Evolutionary conservation across 2,329 filamentous ascomycete genomes (phyloP).

Genomic region (Colletotrichum siamense): DNA sequence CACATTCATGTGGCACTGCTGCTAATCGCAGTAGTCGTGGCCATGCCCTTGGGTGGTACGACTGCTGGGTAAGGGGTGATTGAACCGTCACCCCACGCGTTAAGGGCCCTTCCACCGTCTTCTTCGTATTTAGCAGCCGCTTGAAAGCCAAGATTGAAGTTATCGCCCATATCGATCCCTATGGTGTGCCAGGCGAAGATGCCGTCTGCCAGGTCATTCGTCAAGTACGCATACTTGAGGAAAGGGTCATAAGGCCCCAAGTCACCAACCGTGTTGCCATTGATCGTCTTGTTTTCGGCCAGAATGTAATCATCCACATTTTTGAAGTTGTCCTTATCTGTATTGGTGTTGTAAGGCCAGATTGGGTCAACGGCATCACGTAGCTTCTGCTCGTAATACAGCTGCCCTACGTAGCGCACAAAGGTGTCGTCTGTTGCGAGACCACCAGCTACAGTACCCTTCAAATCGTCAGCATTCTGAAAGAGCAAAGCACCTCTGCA

Average conservation of each 20-base stretch:
- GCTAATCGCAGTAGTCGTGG: background rate
- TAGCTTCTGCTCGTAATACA: slow-evolving; percentile 67
- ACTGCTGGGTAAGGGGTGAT: background rate
- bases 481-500: background rate
- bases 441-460: background rate
- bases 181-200: slow-evolving; percentile 52
- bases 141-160: background rate
- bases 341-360: slow-evolving; percentile 53
- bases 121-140: background rate
- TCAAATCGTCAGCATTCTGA: background rate
- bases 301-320: slow-evolving; percentile 36
- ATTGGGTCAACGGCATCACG: slow-evolving; percentile 55
- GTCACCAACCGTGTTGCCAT: background rate
- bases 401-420: slow-evolving; percentile 58
- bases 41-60: background rate
- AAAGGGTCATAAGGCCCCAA: slow-evolving; percentile 49
- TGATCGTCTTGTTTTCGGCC: slow-evolving; percentile 38
- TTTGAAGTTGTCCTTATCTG: background rate
- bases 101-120: background rate
- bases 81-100: background rate
- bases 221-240: slow-evolving; percentile 62
- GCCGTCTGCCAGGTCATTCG: slow-evolving; percentile 56
- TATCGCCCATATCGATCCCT: background rate
- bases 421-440: background rate
- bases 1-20: background rate